Base-by-base conservation (phyloP, 2,329 filamentous ascomycete species). In the Fusarium guadeloupense region DNA sequence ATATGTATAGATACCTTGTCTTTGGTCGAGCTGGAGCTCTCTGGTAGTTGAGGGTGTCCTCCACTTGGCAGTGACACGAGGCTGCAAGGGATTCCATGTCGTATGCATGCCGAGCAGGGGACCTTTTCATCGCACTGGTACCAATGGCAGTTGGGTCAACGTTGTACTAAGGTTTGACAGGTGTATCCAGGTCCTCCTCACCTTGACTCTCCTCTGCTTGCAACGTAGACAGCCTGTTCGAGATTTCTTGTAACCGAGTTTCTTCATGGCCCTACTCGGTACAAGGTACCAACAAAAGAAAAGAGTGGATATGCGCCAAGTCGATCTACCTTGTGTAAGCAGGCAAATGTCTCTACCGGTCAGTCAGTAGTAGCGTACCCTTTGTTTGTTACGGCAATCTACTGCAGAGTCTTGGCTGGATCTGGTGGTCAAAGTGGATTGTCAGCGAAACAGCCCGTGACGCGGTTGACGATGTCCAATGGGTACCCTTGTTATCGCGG, bases 51-150 rank as follows among this genome's bases (percentile, higher is more conserved):
- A n/a, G 34, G n/a, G 12, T 20, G 31, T 13, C 35, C 38, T 21
- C 21, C 25, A 16, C 34, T 16, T 7, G 20, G 23, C n/a, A n/a
- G n/a, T 9, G 44, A 38, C 12, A 46, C 40, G 13, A 61, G 28
- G 16, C 57, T 61, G 23, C 57, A 61, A 19, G 42, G 39, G 16
- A 61, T 48, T 25, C 30, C 19, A 25, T 61, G 57, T 13, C 54
- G 31, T 13, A 19, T 16, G 16, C 57, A 61, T 17, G 57, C 57
- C 4, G 38, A 33, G 41, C 57, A 61, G 21, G 58, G 54, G 21
- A 59, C 8, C 6, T 30, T 28, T 26, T 61, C 57, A 23, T 61
- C 57, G 25, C 57, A 61, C 57, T 61, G 14, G 13, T 6, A 2
- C 4, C 10, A n/a, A 6, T 12, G 5, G 16, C 40, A 23, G 14